Evolutionary conservation across 768 basidiomycete species (phyloP).

Genomic region (Mrakia gelida): DNA sequence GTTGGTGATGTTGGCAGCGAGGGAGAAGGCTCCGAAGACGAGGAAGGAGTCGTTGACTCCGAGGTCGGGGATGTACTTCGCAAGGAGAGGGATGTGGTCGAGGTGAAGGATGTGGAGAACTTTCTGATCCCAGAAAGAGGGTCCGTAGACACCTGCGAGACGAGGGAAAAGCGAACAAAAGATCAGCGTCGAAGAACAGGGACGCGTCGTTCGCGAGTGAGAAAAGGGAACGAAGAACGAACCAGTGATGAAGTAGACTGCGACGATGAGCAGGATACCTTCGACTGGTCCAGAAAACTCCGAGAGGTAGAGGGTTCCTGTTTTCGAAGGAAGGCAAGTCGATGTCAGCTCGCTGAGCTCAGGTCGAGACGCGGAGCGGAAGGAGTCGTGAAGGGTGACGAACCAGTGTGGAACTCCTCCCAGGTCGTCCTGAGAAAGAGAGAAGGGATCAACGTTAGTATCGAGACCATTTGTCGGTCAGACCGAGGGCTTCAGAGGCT

Average conservation of each 20-base stretch:
- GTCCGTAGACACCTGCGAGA: conserved; percentile 24
- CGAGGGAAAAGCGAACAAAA: neutral
- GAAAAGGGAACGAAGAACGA: neutral
- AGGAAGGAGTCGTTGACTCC: conserved; percentile 84
- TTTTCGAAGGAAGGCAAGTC: neutral
- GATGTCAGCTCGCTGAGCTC: too few relatives aligned
- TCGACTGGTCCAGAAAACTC: conserved; percentile 94
- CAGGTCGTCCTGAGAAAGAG: conserved; percentile 24
- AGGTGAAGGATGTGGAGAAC: conserved; percentile 15
- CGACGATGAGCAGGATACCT: conserved; percentile 80
- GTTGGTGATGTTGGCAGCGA: conserved; percentile 73
- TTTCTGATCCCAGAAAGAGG: conserved; percentile 29
- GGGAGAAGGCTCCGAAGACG: conserved; percentile 64
- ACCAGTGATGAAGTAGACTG: conserved; percentile 73
- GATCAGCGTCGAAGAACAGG: too few relatives aligned
- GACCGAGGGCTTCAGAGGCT: conserved; percentile 9
- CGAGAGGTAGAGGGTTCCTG: conserved; percentile 83
- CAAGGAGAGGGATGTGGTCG: conserved; percentile 16
- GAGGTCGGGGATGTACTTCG: conserved; percentile 48
- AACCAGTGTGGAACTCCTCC: conserved; percentile 41
- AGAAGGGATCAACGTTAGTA: neutral
- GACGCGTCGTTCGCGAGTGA: too few relatives aligned
- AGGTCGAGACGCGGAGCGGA: neutral
- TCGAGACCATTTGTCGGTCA: neutral
- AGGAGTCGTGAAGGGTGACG: neutral